Base-by-base conservation (phyloP, 208 protist species). In the Leishmania lainsoni region DNA sequence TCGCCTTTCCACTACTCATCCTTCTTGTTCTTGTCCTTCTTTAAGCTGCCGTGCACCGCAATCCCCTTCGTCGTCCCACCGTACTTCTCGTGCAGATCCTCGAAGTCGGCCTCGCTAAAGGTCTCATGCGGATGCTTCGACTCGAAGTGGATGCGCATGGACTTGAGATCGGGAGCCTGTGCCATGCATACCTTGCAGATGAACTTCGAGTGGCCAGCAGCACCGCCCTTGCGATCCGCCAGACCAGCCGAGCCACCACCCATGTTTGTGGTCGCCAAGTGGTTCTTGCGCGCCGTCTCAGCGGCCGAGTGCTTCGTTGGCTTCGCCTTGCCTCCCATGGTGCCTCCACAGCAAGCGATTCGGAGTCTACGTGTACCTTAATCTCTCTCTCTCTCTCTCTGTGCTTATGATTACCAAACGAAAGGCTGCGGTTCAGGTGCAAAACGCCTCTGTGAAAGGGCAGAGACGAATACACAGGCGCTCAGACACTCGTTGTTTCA, bases 261-360 rank as follows among this genome's bases (percentile, higher is more conserved):
- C 90, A 92, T 93, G 84, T 95, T 95, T 45, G 83, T 84, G 51
- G 82, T 95, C 12, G 91, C 91, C 35, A 93, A 81, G 74, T 90
- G 75, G 71, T 89, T 91, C 90, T 95, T 95, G 77, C 86, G 85
- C 29, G 88, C 88, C 79, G 87, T 93, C 83, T 95, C 89, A 4
- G 86, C 69, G 48, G 91, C 85, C 2, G 91, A 92, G 87, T 95
- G 91, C 90, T 95, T 95, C 70, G 87, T 95, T 39, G 91, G 91
- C 85, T 95, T 95, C 35, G 91, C 91, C 76, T 95, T 95, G 75
- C 91, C 91, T 83, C 90, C 90, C 91, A 95, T 95, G 68, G 14
- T 88, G 69, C 10, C 12, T 14, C 48, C 22, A 9, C 71, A 32
- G 29, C 26, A 75, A 75, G 20, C 20, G 8, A 59, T 26, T 3